These are phyloP conservation scores for Thelephora aurantiotincta DNA, from an alignment of 768 basidiomycete genomes.

Conservation along the genomic window DNA sequence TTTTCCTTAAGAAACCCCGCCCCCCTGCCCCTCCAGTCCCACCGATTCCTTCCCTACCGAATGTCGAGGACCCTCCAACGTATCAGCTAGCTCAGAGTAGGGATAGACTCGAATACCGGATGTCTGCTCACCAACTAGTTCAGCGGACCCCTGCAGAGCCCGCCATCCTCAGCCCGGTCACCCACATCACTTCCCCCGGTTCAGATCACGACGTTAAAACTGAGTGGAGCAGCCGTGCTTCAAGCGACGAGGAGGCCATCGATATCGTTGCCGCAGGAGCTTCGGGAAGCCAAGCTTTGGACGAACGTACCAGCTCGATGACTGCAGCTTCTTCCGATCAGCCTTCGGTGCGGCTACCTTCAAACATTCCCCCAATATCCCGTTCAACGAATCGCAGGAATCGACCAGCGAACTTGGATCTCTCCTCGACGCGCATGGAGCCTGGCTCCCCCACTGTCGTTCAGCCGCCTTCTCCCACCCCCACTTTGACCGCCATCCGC, in stretches of 20 bases:
- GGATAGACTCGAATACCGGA: neutral
- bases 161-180: too few relatives aligned
- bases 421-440: slow-evolving; percentile 18
- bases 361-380: slow-evolving; percentile 4
- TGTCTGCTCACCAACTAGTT: neutral
- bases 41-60: slow-evolving; percentile 6
- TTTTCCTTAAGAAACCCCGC: neutral
- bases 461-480: slow-evolving; percentile 39
- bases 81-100: slow-evolving; percentile 20
- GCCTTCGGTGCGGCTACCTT: slow-evolving; percentile 1
- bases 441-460: slow-evolving; percentile 21
- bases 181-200: too few relatives aligned
- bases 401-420: slow-evolving; percentile 58
- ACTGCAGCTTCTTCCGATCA: slow-evolving; percentile 20
- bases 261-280: slow-evolving; percentile 69
- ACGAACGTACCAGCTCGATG: slow-evolving; percentile 65
- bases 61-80: slow-evolving; percentile 51
- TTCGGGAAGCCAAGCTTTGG: slow-evolving; percentile 68
- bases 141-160: slow-evolving; percentile 25
- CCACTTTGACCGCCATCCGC: slow-evolving; percentile 49
- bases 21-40: slow-evolving; percentile 4
- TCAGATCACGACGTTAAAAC: slow-evolving; percentile 23
- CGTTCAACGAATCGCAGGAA: slow-evolving; percentile 27
- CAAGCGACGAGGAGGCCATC: slow-evolving; percentile 81
- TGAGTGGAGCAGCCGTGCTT: slow-evolving; percentile 53